Percentiles rank a stretch among this genome's conserved stretches.
Conservation (phyloP, 176 grass and related monocot genomes). For the Secale cereale region DNA sequence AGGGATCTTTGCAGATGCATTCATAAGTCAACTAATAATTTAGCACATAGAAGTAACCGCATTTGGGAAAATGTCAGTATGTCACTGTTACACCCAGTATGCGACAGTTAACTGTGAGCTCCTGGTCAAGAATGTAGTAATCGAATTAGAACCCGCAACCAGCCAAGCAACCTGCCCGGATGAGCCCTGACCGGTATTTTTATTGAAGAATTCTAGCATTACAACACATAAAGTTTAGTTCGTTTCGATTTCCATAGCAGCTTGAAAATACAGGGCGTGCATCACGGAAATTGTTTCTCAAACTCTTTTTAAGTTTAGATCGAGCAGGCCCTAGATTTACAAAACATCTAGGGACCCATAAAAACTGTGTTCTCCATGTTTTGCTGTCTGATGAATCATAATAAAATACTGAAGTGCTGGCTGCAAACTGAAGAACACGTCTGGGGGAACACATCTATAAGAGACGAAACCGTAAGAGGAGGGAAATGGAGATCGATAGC, state of each 20-base stretch:
- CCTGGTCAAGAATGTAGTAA: neutral
- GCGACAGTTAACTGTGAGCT: neutral
- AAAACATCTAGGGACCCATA: neutral
- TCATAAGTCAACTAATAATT: neutral
- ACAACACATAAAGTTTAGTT: neutral
- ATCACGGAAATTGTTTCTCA: neutral
- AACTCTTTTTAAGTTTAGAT: neutral
- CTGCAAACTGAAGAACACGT: neutral
- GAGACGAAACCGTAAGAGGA: neutral
- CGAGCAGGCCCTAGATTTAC: neutral
- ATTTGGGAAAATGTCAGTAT: neutral
- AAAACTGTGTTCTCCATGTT: neutral
- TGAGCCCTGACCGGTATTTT: neutral
- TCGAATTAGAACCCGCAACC: neutral
- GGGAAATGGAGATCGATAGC: conserved; percentile 25
- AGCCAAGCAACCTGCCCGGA: neutral
- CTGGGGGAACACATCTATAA: neutral
- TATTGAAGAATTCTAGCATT: neutral
- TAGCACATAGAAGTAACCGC: neutral
- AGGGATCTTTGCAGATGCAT: neutral
- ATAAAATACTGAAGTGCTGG: neutral
- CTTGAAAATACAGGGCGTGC: neutral
- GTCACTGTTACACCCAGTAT: neutral
- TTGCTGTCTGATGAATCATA: neutral
- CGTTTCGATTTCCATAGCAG: neutral